Conservation (phyloP, 768 basidiomycete genomes). For the Leccinellum rugosiceps region DNA sequence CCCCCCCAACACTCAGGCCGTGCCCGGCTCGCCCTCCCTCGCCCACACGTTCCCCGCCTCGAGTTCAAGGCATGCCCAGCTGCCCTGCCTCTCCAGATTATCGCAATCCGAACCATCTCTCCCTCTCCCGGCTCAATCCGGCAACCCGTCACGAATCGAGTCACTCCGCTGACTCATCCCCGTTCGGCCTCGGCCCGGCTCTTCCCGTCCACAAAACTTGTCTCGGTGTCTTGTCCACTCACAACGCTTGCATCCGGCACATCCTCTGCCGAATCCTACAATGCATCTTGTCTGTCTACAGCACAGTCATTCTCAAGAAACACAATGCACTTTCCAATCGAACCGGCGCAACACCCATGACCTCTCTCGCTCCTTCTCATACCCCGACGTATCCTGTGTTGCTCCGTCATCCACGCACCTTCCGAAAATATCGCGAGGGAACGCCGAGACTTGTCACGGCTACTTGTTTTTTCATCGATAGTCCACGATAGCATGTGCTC, state of each 20-base stretch:
- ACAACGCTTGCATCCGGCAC: background rate
- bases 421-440: background rate
- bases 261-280: background rate
- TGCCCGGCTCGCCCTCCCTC: slow-evolving; percentile 8
- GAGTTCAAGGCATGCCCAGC: slow-evolving; percentile 23
- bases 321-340: background rate
- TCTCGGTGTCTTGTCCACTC: slow-evolving; percentile 15
- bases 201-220: slow-evolving; percentile 7
- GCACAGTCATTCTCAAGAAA: background rate
- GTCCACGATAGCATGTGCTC: background rate
- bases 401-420: slow-evolving; percentile 6
- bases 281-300: background rate
- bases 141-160: background rate
- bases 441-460: slow-evolving; percentile 6
- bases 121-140: background rate
- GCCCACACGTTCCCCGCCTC: slow-evolving; percentile 32
- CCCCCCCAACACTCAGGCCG: background rate
- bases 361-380: slow-evolving; percentile 12
- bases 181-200: slow-evolving; percentile 5
- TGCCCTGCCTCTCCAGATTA: slow-evolving; percentile 20
- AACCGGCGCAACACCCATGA: background rate
- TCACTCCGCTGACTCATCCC: slow-evolving; percentile 16
- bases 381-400: slow-evolving; percentile 16
- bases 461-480: background rate
- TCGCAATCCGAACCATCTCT: slow-evolving; percentile 25